A percentile compares a stretch with the other conserved stretches of the same genome.
phyloP scores from a whole-genome alignment of 2,329 filamentous ascomycete genomes.

The Cryphonectria carpinicola region DNA sequence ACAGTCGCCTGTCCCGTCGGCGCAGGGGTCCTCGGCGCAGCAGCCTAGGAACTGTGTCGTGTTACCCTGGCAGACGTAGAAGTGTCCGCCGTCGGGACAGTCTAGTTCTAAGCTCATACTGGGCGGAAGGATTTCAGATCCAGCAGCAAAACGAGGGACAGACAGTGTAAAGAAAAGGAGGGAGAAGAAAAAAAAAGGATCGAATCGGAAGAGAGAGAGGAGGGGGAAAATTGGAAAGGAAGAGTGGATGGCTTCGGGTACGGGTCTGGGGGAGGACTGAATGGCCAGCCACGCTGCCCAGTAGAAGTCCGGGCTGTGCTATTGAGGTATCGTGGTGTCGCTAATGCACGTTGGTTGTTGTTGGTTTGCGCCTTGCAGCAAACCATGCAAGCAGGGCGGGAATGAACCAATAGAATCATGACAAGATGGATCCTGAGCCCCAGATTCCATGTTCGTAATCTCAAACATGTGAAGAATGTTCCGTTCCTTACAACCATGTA shows the following conservation, averaged over 20 bases:
- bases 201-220: not conserved
- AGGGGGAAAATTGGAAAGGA: not conserved
- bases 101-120: conserved; percentile 4
- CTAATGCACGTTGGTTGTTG: conserved; percentile 22
- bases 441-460: not conserved
- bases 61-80: conserved; percentile 42
- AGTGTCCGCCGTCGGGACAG: conserved; percentile 39
- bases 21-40: conserved; percentile 43
- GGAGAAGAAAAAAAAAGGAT: not conserved
- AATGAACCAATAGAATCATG: not conserved
- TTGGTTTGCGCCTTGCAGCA: conserved; percentile 8
- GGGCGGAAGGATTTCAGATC: not conserved
- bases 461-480: not conserved
- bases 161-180: not conserved
- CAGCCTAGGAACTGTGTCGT: conserved; percentile 44
- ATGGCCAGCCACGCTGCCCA: not conserved
- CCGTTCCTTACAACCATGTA: not conserved
- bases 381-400: not conserved
- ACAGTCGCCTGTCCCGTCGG: conserved; percentile 38
- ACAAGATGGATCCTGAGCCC: not conserved
- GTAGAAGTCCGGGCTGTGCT: not conserved
- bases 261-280: not conserved
- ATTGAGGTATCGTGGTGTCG: not conserved
- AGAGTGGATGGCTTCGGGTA: not conserved
- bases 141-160: not conserved